Conservation (phyloP, 2,329 filamentous ascomycete genomes). For the Thielaviopsis musarum region DNA sequence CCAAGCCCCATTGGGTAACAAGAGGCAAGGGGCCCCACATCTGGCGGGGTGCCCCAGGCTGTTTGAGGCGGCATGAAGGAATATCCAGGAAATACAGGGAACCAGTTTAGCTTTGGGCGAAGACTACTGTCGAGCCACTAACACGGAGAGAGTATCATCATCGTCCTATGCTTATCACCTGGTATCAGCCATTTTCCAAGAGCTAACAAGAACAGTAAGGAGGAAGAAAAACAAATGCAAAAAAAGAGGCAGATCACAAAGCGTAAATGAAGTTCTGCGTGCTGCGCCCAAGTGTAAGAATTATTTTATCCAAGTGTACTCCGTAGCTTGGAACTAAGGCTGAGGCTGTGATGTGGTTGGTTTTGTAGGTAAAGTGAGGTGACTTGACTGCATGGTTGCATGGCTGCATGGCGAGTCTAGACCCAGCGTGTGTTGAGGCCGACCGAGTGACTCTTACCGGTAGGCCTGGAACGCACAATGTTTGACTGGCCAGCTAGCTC, state of each 20-base stretch:
- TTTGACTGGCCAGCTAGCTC: too few species aligned
- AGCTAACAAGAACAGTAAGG: neutral
- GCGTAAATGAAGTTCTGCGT: neutral
- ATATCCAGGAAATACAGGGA: neutral
- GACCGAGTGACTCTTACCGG: neutral
- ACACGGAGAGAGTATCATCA: constrained; percentile 1
- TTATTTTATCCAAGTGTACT: too few species aligned
- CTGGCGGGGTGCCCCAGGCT: too few species aligned
- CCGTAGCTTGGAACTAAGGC: neutral
- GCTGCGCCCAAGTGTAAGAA: too few species aligned
- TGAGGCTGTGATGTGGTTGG: neutral
- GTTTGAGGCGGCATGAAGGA: too few species aligned
- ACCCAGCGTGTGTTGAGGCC: neutral
- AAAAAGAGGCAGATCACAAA: neutral
- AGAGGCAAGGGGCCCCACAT: neutral
- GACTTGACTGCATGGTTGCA: neutral
- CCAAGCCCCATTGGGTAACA: neutral
- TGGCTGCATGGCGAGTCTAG: neutral
- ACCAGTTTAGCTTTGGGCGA: neutral
- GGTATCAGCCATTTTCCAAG: neutral
- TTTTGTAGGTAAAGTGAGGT: neutral
- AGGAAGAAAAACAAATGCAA: too few species aligned
- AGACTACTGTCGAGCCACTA: neutral
- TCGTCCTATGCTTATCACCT: neutral
- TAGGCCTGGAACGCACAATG: neutral